Evolutionary conservation across 805 yeast genomes (phyloP).

Genomic region (Tetrapisispora arboricola): DNA sequence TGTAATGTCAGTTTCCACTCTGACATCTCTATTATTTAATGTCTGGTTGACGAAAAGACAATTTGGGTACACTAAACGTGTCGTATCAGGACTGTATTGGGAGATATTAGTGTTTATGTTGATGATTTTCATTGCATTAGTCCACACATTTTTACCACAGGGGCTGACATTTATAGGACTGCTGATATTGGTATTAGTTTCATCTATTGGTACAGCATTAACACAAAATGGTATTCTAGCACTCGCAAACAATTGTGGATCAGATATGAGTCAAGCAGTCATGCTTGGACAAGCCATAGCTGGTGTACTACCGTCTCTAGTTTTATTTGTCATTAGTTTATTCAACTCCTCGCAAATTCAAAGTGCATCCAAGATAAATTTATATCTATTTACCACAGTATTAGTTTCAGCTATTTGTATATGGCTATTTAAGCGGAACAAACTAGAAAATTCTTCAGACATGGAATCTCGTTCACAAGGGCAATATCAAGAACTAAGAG

Average conservation of each 20-base stretch:
- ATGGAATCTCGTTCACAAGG: background rate
- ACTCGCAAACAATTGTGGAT: conserved; percentile 63
- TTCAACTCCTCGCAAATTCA: conserved; percentile 8
- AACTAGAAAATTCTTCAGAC: conserved; percentile 12
- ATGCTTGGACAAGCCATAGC: conserved; percentile 95
- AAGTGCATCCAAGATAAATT: conserved; percentile 19
- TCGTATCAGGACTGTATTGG: conserved; percentile 48
- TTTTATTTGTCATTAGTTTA: conserved; percentile 40
- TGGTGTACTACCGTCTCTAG: conserved; percentile 79
- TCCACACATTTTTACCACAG: conserved; percentile 13
- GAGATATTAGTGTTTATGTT: conserved; percentile 49
- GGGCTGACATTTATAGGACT: conserved; percentile 35
- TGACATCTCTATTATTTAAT: conserved; percentile 52
- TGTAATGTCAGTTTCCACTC: conserved; percentile 79
- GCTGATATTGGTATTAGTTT: conserved; percentile 51
- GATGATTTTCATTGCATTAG: conserved; percentile 34
- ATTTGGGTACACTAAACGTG: conserved; percentile 42
- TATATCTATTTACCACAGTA: conserved; percentile 32
- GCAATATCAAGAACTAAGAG: background rate
- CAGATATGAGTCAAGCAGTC: conserved; percentile 74
- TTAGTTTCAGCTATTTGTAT: conserved; percentile 20
- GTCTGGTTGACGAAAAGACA: conserved; percentile 58
- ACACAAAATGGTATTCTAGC: conserved; percentile 92
- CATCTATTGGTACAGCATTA: conserved; percentile 67
- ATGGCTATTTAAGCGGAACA: conserved; percentile 16